Percentiles rank a stretch among this genome's conserved stretches.
Evolutionary conservation across 306 rosid species (phyloP).

Genomic region (Oxytropis ochrocephala): DNA sequence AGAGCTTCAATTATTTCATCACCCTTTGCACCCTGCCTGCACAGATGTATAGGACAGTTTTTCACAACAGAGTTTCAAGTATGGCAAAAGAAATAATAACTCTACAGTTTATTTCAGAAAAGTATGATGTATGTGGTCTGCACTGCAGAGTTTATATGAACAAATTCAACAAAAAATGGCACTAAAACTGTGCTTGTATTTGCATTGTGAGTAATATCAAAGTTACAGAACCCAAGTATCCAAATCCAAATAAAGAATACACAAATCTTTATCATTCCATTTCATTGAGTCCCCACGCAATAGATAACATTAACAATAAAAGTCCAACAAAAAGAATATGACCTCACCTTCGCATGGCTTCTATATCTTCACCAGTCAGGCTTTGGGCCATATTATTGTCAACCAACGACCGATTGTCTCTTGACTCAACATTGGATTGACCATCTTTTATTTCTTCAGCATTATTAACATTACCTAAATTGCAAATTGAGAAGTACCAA

Average conservation of each 20-base stretch:
- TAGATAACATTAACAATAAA: not conserved
- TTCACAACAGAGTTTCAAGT: not conserved
- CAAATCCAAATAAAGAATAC: not conserved
- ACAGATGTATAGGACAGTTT: not conserved
- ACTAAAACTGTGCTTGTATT: not conserved
- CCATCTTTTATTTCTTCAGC: constrained; percentile 33
- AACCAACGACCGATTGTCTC: constrained; percentile 64
- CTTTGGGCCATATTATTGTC: constrained; percentile 85
- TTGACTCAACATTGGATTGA: constrained; percentile 36
- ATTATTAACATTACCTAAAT: constrained; percentile 30
- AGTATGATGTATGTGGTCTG: no score
- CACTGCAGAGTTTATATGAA: not conserved
- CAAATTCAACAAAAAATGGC: not conserved
- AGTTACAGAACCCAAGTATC: not conserved
- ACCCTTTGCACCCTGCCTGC: constrained; percentile 88
- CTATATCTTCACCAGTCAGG: constrained; percentile 80
- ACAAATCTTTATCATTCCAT: not conserved
- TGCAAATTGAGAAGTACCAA: not conserved
- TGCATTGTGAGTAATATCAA: not conserved
- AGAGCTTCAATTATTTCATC: constrained; percentile 90
- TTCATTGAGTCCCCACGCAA: not conserved
- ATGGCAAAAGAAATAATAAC: not conserved
- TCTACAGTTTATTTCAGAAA: not conserved
- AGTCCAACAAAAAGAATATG: not conserved
- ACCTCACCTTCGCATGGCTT: constrained; percentile 67